Base-by-base conservation (phyloP, 805 yeast genomes). In the Yarrowia sp. region DNA sequence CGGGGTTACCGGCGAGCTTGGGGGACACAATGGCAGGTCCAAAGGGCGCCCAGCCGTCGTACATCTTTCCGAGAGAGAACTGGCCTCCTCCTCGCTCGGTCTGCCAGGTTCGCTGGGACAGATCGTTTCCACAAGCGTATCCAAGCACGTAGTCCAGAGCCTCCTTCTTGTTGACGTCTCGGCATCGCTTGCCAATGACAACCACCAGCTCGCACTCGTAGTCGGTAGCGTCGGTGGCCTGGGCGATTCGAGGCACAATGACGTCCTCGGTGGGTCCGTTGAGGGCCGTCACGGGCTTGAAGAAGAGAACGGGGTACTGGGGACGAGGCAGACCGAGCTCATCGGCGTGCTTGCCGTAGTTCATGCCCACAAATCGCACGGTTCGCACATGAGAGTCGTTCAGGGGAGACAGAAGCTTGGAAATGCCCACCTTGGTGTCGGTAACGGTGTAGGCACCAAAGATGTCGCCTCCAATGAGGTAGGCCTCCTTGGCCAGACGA, bases 61-160 rank as follows among this genome's bases (percentile, higher is more conserved):
- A 84, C 81, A 81, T 80, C 75, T 85, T 85, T 12, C 86, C 85
- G 12, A 81, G 74, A 44, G 80, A 76, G 80, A 84, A 85, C 70
- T 85, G 88, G 19, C 85, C 79, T 3, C 86, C 86, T 40, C 86
- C 86, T 43, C 82, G 77, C 61, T 81, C 78, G 58, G 79, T 77
- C 72, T 85, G 87, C 87, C 87, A 84, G n/a, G 80, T 80, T 67
- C 88, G 77, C 71, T 84, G 86, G 13, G 86, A 83, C 10, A 85
- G 83, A 72, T 85, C 88, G 73, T 85, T 83, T 5, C 87, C 87
- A 20, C 81, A 81, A 2, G 85, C 73, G 73, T 83, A 85, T 9
- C 88, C 88, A 19, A 83, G 73, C 4, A 85, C 82, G 69, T 84
- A 78, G 55, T 79, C 76, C 60, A 80, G 73, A 5, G 87, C 87